A percentile compares a stretch with the other conserved stretches of the same genome.
Evolutionary conservation across 148 eudicot species (phyloP).

Genomic region (Nyssa sinensis): DNA sequence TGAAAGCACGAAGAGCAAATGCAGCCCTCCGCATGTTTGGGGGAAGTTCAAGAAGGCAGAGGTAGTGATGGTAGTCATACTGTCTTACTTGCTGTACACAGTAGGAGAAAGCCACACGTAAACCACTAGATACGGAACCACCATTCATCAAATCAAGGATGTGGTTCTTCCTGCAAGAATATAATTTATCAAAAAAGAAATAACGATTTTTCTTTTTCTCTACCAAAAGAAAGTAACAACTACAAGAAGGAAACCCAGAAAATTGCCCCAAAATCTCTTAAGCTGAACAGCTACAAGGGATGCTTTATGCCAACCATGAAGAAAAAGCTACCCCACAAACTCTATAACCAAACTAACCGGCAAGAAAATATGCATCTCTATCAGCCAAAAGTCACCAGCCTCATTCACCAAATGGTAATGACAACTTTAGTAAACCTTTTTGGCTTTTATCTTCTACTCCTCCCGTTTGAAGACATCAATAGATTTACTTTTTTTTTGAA

Average conservation of each 20-base stretch:
- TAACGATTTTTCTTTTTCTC: background rate
- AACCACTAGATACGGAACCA: conserved; percentile 51
- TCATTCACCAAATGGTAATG: too few relatives aligned
- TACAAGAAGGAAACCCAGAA: background rate
- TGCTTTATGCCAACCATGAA: background rate
- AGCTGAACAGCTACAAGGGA: background rate
- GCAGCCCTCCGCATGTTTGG: conserved; percentile 79
- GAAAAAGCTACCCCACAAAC: too few relatives aligned
- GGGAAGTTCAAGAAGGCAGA: conserved; percentile 94
- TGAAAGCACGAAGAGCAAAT: conserved; percentile 94
- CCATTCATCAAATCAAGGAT: conserved; percentile 42
- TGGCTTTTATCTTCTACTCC: too few relatives aligned
- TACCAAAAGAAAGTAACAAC: background rate
- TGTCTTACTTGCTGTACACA: conserved; percentile 90
- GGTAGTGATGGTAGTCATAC: conserved; percentile 93
- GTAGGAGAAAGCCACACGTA: conserved; percentile 75
- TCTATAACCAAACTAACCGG: too few relatives aligned
- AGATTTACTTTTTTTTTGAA: too few relatives aligned
- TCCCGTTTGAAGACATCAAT: too few relatives aligned
- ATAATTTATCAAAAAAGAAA: background rate
- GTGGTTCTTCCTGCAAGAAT: conserved; percentile 23
- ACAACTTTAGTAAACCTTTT: too few relatives aligned
- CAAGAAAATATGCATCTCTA: background rate
- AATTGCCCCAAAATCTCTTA: background rate
- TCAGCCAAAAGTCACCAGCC: background rate